Evolutionary conservation across 73 alveolate species (phyloP).

Genomic region (Blepharisma japonicum): DNA sequence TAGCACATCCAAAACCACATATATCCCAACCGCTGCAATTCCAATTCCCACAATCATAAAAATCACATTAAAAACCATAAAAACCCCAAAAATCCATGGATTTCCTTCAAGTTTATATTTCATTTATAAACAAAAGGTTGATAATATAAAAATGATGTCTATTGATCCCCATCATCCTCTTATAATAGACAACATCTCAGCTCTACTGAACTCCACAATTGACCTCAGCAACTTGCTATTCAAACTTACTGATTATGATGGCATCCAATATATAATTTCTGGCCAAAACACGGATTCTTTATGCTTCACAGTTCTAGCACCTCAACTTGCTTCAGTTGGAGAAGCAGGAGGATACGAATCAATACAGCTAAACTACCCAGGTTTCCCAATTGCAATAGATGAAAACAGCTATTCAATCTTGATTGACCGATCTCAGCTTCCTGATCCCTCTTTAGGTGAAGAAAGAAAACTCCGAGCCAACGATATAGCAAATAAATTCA

Average conservation of each 20-base stretch:
- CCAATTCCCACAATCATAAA: too few relatives aligned
- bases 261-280: neutral
- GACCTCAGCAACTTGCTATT: neutral
- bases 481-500: neutral
- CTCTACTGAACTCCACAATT: neutral
- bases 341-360: slow-evolving; percentile 26
- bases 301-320: neutral
- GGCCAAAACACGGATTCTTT: neutral
- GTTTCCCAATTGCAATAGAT: slow-evolving; percentile 19
- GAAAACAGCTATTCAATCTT: neutral
- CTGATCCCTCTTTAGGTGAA: neutral
- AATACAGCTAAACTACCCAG: slow-evolving; percentile 4
- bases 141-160: slow-evolving; percentile 15
- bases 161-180: slow-evolving; percentile 26
- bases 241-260: slow-evolving; percentile 16
- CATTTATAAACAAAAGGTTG: too few relatives aligned
- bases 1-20: too few relatives aligned
- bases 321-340: neutral
- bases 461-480: neutral
- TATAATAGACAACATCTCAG: neutral
- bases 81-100: too few relatives aligned
- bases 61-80: too few relatives aligned
- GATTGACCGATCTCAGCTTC: slow-evolving; percentile 3
- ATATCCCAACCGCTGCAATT: too few relatives aligned
- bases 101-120: too few relatives aligned